Evolutionary conservation across 2,329 filamentous ascomycete genomes (phyloP).

Genomic region (Aspergillus spinulosporus): DNA sequence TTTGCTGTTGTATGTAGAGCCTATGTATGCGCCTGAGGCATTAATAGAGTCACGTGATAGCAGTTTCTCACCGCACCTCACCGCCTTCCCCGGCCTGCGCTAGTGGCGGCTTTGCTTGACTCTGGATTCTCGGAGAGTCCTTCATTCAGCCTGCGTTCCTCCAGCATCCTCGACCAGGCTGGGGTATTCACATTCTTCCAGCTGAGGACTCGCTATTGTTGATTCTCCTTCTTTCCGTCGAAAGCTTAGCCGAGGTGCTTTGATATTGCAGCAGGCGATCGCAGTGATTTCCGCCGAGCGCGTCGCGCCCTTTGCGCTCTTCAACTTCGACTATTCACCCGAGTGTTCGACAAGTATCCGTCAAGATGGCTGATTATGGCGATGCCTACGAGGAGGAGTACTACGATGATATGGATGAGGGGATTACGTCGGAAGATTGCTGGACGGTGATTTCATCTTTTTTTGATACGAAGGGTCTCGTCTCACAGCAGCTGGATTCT

Average conservation of each 20-base stretch:
- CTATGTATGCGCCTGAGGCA: too few relatives aligned
- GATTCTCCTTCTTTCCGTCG: conserved; percentile 2
- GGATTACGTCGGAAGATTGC: conserved; percentile 94
- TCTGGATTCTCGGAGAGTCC: conserved; percentile 22
- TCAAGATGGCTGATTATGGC: conserved; percentile 57
- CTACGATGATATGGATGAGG: conserved; percentile 67
- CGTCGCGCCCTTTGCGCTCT: conserved; percentile 31
- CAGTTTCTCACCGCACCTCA: neutral
- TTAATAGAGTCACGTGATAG: conserved; percentile 25
- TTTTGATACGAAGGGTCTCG: conserved; percentile 92
- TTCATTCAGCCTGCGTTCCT: conserved; percentile 24
- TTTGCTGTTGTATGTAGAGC: too few relatives aligned
- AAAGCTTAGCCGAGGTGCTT: conserved; percentile 8
- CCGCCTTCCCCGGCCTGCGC: conserved; percentile 25
- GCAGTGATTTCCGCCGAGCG: conserved; percentile 25
- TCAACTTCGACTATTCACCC: conserved; percentile 6
- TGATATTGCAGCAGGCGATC: conserved; percentile 16
- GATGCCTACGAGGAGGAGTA: conserved; percentile 69
- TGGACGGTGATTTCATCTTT: conserved; percentile 98
- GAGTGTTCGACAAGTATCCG: conserved; percentile 16
- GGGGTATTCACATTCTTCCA: conserved; percentile 29
- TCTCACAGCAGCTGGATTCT: conserved; percentile 96
- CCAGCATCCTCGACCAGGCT: conserved; percentile 26
- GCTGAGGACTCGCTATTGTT: conserved; percentile 28
- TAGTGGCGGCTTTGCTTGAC: conserved; percentile 33